Base-by-base conservation (phyloP, 805 yeast species). In the Metschnikowia cubensis region DNA sequence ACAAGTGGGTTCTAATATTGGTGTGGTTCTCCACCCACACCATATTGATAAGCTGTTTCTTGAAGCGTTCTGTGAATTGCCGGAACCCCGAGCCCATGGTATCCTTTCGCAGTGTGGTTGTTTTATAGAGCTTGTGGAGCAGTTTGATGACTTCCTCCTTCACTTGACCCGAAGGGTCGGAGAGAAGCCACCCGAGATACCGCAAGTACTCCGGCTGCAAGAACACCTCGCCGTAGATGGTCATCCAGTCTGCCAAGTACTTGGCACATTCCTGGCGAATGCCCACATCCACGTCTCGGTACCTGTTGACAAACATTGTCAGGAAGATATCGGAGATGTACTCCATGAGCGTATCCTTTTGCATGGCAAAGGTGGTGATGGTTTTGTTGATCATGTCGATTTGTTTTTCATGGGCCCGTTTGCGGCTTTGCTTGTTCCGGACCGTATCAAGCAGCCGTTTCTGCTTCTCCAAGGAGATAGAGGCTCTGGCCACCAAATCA, bases 181-280 rank as follows among this genome's bases (percentile, higher is more conserved):
- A 83, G 38, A 91, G 69, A 33, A 88, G 71, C 95, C 95, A 87
- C 4, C 96, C 96, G 60, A 87, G 76, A 64, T 87, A 88, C 54
- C 90, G 78, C 54, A 89, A 73, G 59, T 83, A 88, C 1, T 83
- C 71, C 11, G 85, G 83, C 52, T 82, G 86, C 55, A 86, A 77
- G 59, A 87, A 89, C 48, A 74, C 69, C 50, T 85, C 90, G 0
- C 96, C 95, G 53, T 78, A 79, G 6, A 69, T 61, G n/a, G 77
- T 74, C 68, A 88, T 86, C 88, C 96, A 87, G 15, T 67, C 70
- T n/a, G 89, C 82, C 45, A 90, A 69, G 34, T 77, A 74, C 7
- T 64, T 58, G 58, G 88, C 71, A 48, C 96, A 85, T 50, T 85
- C 89, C 31, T 78, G 76, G 57, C 97, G 76, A 34, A 91, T 86